These are phyloP conservation scores for Pelagophyceae sp. DNA, from an alignment of 352 stramenopile genomes.

Conservation along the genomic window DNA sequence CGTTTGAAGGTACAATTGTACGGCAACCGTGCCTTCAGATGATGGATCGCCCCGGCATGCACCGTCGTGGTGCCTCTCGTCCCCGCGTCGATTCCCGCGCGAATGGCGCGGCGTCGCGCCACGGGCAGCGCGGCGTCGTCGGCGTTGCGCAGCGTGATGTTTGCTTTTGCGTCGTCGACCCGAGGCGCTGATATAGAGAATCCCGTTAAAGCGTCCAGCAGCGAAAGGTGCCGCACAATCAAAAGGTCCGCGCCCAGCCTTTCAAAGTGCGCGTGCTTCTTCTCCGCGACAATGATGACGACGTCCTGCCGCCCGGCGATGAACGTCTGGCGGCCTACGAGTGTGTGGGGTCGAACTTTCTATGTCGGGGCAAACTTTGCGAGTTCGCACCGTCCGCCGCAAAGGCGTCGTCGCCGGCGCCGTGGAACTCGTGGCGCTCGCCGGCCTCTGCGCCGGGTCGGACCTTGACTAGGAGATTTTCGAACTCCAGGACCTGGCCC, in stretches of 20 bases:
- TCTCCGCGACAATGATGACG: constrained; percentile 35
- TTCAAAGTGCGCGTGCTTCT: constrained; percentile 32
- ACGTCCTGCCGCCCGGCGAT: constrained; percentile 26
- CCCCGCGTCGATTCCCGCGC: too few relatives aligned
- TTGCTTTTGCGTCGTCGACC: not conserved
- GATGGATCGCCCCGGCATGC: too few relatives aligned
- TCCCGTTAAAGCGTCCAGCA: constrained; percentile 38
- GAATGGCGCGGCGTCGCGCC: too few relatives aligned
- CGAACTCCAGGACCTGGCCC: not conserved
- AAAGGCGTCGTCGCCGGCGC: constrained; percentile 12
- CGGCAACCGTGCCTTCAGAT: too few relatives aligned
- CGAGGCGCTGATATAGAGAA: constrained; percentile 22
- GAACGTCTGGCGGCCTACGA: too few relatives aligned
- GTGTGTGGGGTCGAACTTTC: too few relatives aligned
- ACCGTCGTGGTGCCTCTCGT: not conserved
- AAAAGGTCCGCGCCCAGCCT: constrained; percentile 38
- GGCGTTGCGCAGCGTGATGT: too few relatives aligned
- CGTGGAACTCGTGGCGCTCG: not conserved
- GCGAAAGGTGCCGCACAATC: constrained; percentile 36
- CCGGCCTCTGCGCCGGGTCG: not conserved
- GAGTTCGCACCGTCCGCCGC: not conserved
- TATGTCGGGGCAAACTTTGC: too few relatives aligned
- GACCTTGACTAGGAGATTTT: not conserved
- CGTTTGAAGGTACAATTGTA: too few relatives aligned
- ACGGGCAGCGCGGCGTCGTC: too few relatives aligned